A percentile compares a stretch with the other conserved stretches of the same genome.
These are phyloP conservation scores for Melampsora americana DNA, from an alignment of 1,284 basidiomycete species.

Conservation along the genomic window DNA sequence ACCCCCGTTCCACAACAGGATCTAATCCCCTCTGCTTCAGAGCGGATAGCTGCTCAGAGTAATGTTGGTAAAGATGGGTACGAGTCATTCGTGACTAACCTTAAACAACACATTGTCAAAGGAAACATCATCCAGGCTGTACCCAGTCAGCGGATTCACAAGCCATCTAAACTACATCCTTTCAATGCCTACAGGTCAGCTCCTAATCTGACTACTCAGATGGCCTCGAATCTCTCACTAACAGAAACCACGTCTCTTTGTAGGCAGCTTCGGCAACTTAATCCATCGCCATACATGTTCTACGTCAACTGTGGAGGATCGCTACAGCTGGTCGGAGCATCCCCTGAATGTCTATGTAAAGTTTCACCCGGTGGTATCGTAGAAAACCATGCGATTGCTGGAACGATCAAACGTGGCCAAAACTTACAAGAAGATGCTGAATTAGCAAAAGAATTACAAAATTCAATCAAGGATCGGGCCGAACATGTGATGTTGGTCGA, in stretches of 20 bases:
- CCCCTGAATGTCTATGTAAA: conserved; percentile 95
- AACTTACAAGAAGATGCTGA: conserved; percentile 81
- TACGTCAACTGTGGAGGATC: conserved; percentile 72
- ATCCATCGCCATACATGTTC: conserved; percentile 99
- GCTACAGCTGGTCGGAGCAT: conserved; percentile 89
- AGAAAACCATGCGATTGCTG: conserved; percentile 96
- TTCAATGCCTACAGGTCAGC: conserved; percentile 70
- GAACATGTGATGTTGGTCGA: conserved; percentile 99
- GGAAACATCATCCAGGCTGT: conserved; percentile 99
- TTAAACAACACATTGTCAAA: conserved; percentile 90
- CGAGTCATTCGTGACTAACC: conserved; percentile 80
- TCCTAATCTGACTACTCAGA: not conserved
- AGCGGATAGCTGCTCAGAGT: conserved; percentile 65
- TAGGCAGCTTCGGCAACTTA: conserved; percentile 83
- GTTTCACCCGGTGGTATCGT: conserved; percentile 81
- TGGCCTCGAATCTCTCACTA: not conserved
- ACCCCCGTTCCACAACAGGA: conserved; percentile 63
- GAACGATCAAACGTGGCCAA: conserved; percentile 84
- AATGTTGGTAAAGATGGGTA: conserved; percentile 95
- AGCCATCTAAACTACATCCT: conserved; percentile 83
- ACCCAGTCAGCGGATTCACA: conserved; percentile 82
- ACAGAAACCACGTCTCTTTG: not conserved
- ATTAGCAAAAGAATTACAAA: conserved; percentile 69
- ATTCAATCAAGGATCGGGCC: conserved; percentile 89
- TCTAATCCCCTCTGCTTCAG: conserved; percentile 51